These are phyloP conservation scores for Abelmoschus esculentus DNA, from an alignment of 345 rosid species.

Conservation along the genomic window DNA sequence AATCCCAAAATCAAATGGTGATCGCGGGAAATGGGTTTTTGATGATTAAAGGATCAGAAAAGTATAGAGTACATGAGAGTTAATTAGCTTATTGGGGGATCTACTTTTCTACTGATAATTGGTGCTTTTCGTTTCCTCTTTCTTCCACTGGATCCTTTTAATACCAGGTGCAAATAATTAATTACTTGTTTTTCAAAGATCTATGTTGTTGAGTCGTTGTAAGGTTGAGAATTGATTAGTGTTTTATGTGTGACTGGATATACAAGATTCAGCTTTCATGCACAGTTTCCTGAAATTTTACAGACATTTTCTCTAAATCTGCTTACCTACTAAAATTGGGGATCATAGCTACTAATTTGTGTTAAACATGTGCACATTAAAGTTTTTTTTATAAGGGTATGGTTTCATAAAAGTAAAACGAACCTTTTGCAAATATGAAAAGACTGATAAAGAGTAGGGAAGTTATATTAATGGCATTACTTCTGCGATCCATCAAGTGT, in stretches of 20 bases:
- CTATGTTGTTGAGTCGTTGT: neutral
- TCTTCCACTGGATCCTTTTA: neutral
- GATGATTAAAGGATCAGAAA: neutral
- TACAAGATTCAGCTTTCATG: neutral
- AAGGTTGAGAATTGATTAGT: neutral
- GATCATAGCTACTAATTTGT: neutral
- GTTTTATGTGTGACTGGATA: neutral
- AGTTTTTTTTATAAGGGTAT: neutral
- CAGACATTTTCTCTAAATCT: neutral
- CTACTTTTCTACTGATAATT: constrained; percentile 2
- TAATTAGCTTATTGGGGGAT: neutral
- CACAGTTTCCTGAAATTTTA: neutral
- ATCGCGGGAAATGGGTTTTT: neutral
- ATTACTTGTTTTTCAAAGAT: neutral
- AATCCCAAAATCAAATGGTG: neutral
- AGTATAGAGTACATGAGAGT: neutral
- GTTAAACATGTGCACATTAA: neutral
- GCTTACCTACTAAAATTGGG: neutral
- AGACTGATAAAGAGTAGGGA: neutral
- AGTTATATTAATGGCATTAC: neutral
- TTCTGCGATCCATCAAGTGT: neutral
- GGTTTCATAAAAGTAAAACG: neutral
- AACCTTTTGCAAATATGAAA: neutral
- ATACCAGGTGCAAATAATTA: neutral
- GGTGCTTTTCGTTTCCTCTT: neutral